Conservation (phyloP, 2,329 filamentous ascomycete species). For the Phyllosticta ampelicida region DNA sequence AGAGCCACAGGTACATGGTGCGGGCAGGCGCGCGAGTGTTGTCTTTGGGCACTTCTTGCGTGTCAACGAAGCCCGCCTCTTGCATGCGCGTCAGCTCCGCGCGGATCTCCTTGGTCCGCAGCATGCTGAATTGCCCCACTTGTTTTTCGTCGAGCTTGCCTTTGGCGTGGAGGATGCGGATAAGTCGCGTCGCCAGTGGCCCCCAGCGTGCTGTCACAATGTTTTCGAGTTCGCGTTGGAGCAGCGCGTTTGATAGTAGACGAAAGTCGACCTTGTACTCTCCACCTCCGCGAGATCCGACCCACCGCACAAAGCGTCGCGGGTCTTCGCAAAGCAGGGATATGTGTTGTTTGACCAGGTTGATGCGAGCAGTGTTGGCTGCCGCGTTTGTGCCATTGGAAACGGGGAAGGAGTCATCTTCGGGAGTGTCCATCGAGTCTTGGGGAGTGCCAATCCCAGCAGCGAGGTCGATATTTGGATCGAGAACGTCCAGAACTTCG, state of each 20-base stretch:
- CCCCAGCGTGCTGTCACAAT: conserved; percentile 59
- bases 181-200: conserved; percentile 65
- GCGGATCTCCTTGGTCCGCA: conserved; percentile 77
- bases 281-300: conserved; percentile 50
- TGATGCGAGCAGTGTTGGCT: conserved; percentile 15
- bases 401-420: conserved; percentile 21
- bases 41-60: conserved; percentile 90
- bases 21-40: conserved; percentile 69
- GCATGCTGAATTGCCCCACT: conserved; percentile 66
- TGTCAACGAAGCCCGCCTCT: conserved; percentile 73
- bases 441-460: conserved; percentile 19
- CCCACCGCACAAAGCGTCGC: conserved; percentile 57
- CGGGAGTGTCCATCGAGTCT: conserved; percentile 20
- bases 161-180: conserved; percentile 72
- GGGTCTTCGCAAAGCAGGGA: conserved; percentile 59
- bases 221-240: conserved; percentile 69
- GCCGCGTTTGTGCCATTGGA: background rate
- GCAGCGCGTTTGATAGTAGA: conserved; percentile 57
- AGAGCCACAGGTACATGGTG: conserved; percentile 87
- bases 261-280: conserved; percentile 80
- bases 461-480: conserved; percentile 30
- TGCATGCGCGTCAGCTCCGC: conserved; percentile 78
- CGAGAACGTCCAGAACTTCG: conserved; percentile 33
- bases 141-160: conserved; percentile 95
- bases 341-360: conserved; percentile 58